Conservation (phyloP, 192 early-diverging fungal species). For the Backusella australiensis region DNA sequence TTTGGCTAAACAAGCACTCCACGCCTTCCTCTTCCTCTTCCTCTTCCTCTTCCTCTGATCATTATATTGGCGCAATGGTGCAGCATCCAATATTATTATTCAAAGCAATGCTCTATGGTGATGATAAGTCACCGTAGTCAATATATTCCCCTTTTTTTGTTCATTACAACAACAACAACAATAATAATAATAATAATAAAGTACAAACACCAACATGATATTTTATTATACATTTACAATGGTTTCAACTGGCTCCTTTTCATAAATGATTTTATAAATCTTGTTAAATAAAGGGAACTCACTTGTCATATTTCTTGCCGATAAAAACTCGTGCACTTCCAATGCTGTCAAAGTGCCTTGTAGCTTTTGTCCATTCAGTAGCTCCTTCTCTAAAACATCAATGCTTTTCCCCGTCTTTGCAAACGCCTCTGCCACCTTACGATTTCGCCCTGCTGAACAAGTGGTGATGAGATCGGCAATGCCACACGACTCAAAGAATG, state of each 20-base stretch:
- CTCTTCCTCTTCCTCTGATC: not conserved
- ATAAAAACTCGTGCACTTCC: constrained; percentile 82
- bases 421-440: constrained; percentile 86
- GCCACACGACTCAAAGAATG: constrained; percentile 96
- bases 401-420: constrained; percentile 89
- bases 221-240: constrained; percentile 14
- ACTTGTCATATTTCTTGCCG: constrained; percentile 37
- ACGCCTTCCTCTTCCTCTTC: not conserved
- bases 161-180: too few species aligned
- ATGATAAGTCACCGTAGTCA: not conserved
- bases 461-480: constrained; percentile 96
- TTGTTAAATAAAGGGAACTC: constrained; percentile 81
- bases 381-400: constrained; percentile 83
- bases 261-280: constrained; percentile 88
- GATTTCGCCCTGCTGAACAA: constrained; percentile 92
- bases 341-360: constrained; percentile 90
- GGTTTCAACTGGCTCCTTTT: constrained; percentile 36
- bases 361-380: constrained; percentile 96
- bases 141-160: not conserved
- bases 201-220: too few species aligned
- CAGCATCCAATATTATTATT: not conserved
- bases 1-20: not conserved
- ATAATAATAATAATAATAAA: too few species aligned
- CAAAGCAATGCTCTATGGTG: not conserved
- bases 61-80: not conserved